phyloP scores from a whole-genome alignment of 345 rosid species.

The Gossypium turneri region DNA sequence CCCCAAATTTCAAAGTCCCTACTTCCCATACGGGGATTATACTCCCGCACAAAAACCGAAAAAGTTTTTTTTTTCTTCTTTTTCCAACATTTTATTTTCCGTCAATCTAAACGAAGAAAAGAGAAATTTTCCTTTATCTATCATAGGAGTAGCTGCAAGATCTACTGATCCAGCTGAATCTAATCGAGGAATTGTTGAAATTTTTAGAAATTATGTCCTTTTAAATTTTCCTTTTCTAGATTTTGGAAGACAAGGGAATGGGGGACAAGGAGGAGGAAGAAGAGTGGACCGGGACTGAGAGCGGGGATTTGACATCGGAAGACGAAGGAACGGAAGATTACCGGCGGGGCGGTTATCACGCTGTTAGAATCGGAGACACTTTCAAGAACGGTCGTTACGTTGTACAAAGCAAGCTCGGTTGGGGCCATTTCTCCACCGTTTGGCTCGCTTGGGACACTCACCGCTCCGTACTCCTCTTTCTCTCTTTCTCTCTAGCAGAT shows the following conservation, averaged over 20 bases:
- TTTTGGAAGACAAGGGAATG: constrained; percentile 19
- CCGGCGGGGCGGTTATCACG: constrained; percentile 68
- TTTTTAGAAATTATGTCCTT: not conserved
- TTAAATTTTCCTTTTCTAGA: not conserved
- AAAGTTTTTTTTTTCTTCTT: not conserved
- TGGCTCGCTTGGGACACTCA: constrained; percentile 79
- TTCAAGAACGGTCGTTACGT: constrained; percentile 62
- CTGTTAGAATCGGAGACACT: constrained; percentile 58
- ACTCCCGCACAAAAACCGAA: constrained; percentile 8
- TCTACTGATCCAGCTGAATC: constrained; percentile 11
- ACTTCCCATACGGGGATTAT: not conserved
- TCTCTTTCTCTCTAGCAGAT: not conserved
- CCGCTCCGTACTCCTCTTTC: constrained; percentile 30
- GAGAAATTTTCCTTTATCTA: not conserved
- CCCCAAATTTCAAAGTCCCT: constrained; percentile 9
- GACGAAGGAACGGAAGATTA: constrained; percentile 77
- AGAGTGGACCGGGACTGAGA: constrained; percentile 38
- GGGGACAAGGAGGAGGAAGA: constrained; percentile 38
- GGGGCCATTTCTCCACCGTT: constrained; percentile 86
- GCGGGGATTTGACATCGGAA: constrained; percentile 59
- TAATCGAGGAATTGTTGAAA: constrained; percentile 1
- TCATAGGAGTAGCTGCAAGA: not conserved
- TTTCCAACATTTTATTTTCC: not conserved
- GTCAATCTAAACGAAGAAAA: not conserved
- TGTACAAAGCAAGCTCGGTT: constrained; percentile 67